phyloP scores from a whole-genome alignment of 1,139 yeast genomes.

The Groenewaldozyma auringiensis region DNA sequence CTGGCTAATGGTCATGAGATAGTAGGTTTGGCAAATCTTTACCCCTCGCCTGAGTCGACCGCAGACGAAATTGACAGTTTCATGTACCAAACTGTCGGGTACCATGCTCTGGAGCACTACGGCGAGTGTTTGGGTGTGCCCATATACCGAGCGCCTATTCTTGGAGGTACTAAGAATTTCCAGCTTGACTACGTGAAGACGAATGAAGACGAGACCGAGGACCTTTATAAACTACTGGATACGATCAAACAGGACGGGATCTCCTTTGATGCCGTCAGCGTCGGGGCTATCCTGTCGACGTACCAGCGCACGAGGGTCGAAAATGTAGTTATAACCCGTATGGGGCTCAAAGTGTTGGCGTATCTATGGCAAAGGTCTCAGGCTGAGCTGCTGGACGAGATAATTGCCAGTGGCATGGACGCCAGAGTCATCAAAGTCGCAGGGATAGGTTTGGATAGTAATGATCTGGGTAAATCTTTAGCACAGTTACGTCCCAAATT shows the following conservation, averaged over 20 bases:
- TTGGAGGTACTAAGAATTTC: constrained; percentile 57
- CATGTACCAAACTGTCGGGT: constrained; percentile 99
- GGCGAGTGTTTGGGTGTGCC: constrained; percentile 72
- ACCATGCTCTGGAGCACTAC: constrained; percentile 61
- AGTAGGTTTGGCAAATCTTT: constrained; percentile 74
- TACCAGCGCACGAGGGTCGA: constrained; percentile 93
- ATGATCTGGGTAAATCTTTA: constrained; percentile 62
- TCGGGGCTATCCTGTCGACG: constrained; percentile 90
- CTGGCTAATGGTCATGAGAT: constrained; percentile 74
- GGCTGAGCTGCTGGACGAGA: constrained; percentile 67
- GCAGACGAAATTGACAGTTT: constrained; percentile 77
- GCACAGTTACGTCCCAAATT: constrained; percentile 55
- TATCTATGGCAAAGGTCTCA: constrained; percentile 90
- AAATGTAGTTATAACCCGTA: constrained; percentile 62
- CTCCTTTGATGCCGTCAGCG: constrained; percentile 76
- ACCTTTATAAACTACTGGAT: constrained; percentile 47
- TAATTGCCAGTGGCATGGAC: constrained; percentile 65
- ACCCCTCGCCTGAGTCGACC: constrained; percentile 43
- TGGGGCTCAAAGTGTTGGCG: constrained; percentile 61
- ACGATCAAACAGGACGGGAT: constrained; percentile 51
- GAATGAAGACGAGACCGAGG: constrained; percentile 78
- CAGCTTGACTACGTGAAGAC: constrained; percentile 60
- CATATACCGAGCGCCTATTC: constrained; percentile 60
- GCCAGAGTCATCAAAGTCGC: constrained; percentile 90
- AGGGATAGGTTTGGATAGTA: constrained; percentile 66